Conservation (phyloP, 1,284 basidiomycete genomes). For the Rhodotorula sp. region DNA sequence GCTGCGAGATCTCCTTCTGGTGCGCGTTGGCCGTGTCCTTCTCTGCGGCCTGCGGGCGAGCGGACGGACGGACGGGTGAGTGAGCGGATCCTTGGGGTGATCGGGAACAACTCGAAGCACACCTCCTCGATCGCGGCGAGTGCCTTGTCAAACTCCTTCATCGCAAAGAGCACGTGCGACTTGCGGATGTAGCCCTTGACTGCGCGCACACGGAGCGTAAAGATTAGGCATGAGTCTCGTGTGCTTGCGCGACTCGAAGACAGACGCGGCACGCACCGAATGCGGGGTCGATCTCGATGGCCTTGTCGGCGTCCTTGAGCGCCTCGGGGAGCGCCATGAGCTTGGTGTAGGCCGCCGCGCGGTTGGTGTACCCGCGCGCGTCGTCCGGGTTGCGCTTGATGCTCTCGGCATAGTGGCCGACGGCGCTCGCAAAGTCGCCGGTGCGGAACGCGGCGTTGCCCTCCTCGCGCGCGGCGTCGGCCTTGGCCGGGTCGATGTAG, state of each 20-base stretch:
- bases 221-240: too few species aligned
- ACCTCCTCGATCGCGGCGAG: conserved; percentile 72
- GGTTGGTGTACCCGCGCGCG: conserved; percentile 92
- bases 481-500: conserved; percentile 86
- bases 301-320: conserved; percentile 90
- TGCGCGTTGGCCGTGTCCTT: conserved; percentile 77
- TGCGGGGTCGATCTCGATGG: conserved; percentile 84
- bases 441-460: conserved; percentile 90
- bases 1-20: conserved; percentile 73
- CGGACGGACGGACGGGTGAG: background rate
- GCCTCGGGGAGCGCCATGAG: conserved; percentile 91
- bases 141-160: conserved; percentile 90
- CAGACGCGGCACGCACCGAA: conserved; percentile 61
- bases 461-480: conserved; percentile 81
- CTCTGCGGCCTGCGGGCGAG: conserved; percentile 59
- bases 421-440: conserved; percentile 87
- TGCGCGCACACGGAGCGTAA: conserved; percentile 44
- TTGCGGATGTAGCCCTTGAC: conserved; percentile 97
- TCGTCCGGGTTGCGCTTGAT: conserved; percentile 94
- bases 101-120: background rate
- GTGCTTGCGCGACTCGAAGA: background rate
- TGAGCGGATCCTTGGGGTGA: background rate
- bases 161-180: conserved; percentile 77
- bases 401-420: conserved; percentile 90
- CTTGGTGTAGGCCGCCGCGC: conserved; percentile 95